phyloP scores from a whole-genome alignment of 306 rosid genomes.

The Inga oerstediana region DNA sequence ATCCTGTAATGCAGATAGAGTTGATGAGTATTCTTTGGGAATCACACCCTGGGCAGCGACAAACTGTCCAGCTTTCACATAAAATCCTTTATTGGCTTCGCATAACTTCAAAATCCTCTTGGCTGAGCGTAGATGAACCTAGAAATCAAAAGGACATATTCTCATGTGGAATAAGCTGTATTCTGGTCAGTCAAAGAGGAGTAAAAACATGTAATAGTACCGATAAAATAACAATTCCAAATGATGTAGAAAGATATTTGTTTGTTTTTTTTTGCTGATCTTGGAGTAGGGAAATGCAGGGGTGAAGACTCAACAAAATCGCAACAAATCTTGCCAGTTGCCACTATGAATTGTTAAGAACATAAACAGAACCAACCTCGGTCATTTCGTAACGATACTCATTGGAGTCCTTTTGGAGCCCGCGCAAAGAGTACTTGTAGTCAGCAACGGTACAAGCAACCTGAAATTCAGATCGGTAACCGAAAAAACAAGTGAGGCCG shows the following conservation, averaged over 20 bases:
- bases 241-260: neutral
- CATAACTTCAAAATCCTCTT: conserved; percentile 68
- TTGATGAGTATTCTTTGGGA: conserved; percentile 77
- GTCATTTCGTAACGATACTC: conserved; percentile 58
- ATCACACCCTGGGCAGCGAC: conserved; percentile 67
- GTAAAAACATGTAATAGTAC: neutral
- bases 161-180: conserved; percentile 22
- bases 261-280: too few species aligned
- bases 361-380: conserved; percentile 49
- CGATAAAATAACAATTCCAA: neutral
- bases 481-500: neutral
- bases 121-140: conserved; percentile 88
- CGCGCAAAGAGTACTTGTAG: conserved; percentile 67
- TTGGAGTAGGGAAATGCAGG: too few species aligned
- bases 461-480: conserved; percentile 42
- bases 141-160: conserved; percentile 28
- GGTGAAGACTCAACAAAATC: too few species aligned
- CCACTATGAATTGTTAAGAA: neutral
- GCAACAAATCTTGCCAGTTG: neutral
- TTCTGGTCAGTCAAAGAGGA: neutral
- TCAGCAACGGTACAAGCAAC: conserved; percentile 60
- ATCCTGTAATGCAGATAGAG: conserved; percentile 73
- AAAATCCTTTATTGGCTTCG: conserved; percentile 85
- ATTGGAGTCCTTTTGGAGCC: conserved; percentile 50
- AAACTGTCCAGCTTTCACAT: conserved; percentile 94